phyloP scores from a whole-genome alignment of 192 early-diverging fungal genomes.

The Geranomyces variabilis region DNA sequence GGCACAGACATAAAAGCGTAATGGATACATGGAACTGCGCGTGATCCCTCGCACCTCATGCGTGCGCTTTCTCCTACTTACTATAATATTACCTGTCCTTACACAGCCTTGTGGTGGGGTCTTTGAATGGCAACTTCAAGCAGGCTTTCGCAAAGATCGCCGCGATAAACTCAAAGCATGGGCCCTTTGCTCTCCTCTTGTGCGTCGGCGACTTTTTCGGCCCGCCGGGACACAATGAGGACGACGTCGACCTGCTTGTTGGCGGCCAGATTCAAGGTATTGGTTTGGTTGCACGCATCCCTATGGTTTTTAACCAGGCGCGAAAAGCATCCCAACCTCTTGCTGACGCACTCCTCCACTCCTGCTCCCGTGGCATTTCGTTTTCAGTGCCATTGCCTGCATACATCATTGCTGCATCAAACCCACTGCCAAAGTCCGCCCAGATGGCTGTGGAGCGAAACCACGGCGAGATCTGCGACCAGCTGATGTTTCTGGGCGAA shows the following conservation, averaged over 20 bases:
- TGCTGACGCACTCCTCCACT: too few species aligned
- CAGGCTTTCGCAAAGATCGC: constrained; percentile 73
- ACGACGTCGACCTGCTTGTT: constrained; percentile 57
- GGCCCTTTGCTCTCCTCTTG: constrained; percentile 84
- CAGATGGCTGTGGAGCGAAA: constrained; percentile 53
- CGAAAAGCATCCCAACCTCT: too few species aligned
- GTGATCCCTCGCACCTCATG: too few species aligned
- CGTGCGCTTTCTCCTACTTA: too few species aligned
- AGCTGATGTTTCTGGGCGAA: constrained; percentile 67
- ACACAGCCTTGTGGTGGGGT: constrained; percentile 70
- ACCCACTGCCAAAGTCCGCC: constrained; percentile 60
- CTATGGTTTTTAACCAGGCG: too few species aligned
- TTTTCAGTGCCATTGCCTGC: constrained; percentile 69
- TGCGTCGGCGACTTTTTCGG: constrained; percentile 83
- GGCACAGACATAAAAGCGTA: too few species aligned
- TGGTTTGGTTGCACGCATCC: neutral
- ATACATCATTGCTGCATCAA: constrained; percentile 73
- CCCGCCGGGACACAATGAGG: constrained; percentile 17
- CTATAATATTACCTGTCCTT: too few species aligned
- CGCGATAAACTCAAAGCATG: constrained; percentile 78
- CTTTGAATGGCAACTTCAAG: constrained; percentile 70
- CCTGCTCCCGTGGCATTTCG: neutral
- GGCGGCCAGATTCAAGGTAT: constrained; percentile 34
- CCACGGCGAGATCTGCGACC: constrained; percentile 75
- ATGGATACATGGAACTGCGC: too few species aligned